Conservation (phyloP, 2,329 filamentous ascomycete genomes). For the Aspergillus calidoustus region DNA sequence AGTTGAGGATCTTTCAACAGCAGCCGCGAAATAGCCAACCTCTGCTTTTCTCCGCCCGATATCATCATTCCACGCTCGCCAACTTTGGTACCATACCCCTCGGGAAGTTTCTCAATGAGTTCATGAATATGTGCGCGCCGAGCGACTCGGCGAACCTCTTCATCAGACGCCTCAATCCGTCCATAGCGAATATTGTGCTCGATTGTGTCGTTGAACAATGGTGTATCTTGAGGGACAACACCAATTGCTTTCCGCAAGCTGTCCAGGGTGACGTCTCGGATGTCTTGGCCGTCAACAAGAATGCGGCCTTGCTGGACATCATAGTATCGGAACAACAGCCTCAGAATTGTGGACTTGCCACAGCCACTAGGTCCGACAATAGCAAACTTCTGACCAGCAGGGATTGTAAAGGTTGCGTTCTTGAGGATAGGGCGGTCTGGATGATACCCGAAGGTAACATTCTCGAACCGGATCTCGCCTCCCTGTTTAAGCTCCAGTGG, state of each 20-base stretch:
- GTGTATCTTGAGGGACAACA: constrained; percentile 95
- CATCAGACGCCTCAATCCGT: constrained; percentile 73
- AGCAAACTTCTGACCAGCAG: constrained; percentile 93
- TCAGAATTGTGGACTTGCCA: constrained; percentile 91
- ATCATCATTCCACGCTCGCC: constrained; percentile 97
- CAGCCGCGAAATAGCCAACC: constrained; percentile 79
- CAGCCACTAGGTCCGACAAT: constrained; percentile 95
- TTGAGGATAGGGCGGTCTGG: constrained; percentile 83
- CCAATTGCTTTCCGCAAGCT: constrained; percentile 85
- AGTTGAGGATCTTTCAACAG: constrained; percentile 88
- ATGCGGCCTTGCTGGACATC: constrained; percentile 86
- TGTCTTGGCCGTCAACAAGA: constrained; percentile 89
- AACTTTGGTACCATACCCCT: constrained; percentile 89
- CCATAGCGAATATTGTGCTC: constrained; percentile 96
- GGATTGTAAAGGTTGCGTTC: constrained; percentile 84
- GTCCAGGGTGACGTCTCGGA: constrained; percentile 79
- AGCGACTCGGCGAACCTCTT: constrained; percentile 76
- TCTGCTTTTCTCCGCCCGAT: constrained; percentile 90
- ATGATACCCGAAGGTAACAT: constrained; percentile 93
- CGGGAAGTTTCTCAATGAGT: constrained; percentile 76
- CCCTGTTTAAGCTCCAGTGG: constrained; percentile 73
- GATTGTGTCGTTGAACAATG: constrained; percentile 95
- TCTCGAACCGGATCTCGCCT: constrained; percentile 91
- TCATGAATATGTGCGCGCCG: constrained; percentile 84
- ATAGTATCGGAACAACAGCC: constrained; percentile 92